phyloP scores from a whole-genome alignment of 2,329 filamentous ascomycete species.

The Calonectria leucothoes region DNA sequence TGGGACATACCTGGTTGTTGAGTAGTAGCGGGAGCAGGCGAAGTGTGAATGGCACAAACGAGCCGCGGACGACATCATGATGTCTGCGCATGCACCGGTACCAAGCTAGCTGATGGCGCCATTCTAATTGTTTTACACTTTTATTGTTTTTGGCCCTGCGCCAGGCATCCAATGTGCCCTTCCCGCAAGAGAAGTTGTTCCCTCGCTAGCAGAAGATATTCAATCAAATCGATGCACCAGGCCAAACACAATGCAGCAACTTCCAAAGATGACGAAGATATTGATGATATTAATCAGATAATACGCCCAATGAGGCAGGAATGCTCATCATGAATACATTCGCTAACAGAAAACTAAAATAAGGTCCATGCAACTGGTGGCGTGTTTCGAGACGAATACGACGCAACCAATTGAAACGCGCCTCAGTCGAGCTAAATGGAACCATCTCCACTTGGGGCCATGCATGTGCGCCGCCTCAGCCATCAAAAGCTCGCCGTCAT shows the following conservation, averaged over 20 bases:
- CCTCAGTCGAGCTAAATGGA: neutral
- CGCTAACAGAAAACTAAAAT: too few species aligned
- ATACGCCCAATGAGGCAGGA: neutral
- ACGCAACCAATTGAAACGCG: neutral
- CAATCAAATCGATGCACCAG: too few species aligned
- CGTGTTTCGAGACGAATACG: neutral
- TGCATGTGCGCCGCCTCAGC: neutral
- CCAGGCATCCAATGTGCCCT: too few species aligned
- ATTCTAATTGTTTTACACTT: too few species aligned
- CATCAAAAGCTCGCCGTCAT: neutral
- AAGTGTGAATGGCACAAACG: neutral
- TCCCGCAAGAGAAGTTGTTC: too few species aligned
- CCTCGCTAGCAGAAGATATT: too few species aligned
- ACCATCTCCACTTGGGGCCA: neutral
- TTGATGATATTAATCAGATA: neutral
- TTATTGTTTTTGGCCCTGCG: too few species aligned
- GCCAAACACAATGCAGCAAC: neutral
- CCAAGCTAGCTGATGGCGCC: neutral
- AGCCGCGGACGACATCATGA: neutral
- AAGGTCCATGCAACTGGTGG: neutral
- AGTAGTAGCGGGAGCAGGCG: too few species aligned
- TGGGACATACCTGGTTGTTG: too few species aligned
- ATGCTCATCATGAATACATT: neutral
- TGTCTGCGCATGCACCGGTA: neutral
- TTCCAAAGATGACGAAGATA: neutral